Conservation (phyloP, 768 basidiomycete species). For the Suillus brevipes region DNA sequence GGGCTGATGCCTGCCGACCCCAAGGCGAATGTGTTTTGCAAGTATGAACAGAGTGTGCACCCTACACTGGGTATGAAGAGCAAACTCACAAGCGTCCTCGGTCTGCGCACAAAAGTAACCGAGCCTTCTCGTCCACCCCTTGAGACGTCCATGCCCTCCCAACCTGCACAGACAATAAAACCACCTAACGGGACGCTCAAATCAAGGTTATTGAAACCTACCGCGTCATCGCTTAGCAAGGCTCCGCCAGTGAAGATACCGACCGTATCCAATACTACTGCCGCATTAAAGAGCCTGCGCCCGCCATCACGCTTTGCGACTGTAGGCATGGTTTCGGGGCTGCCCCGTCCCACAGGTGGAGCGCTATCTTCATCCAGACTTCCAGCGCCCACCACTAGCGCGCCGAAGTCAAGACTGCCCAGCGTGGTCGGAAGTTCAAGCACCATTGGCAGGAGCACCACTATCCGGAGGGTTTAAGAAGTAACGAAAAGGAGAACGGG, state of each 20-base stretch:
- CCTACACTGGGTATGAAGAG: conserved; percentile 10
- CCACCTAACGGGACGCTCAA: neutral
- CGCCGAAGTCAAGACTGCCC: conserved; percentile 9
- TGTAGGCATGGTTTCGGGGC: conserved; percentile 5
- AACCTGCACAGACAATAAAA: neutral
- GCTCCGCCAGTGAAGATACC: conserved; percentile 1
- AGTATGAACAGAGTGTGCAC: conserved; percentile 1
- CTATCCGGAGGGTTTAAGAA: conserved; percentile 1
- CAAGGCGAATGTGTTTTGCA: neutral
- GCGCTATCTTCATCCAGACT: conserved; percentile 13
- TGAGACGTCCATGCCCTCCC: neutral
- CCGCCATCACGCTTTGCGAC: conserved; percentile 14
- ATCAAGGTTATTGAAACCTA: conserved; percentile 11
- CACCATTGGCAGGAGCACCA: conserved; percentile 10
- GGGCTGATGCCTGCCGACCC: conserved; percentile 10
- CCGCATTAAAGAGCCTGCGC: conserved; percentile 4
- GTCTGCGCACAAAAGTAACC: conserved; percentile 3
- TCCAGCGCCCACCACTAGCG: conserved; percentile 12
- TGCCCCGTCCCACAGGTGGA: conserved; percentile 8
- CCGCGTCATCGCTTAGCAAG: conserved; percentile 10
- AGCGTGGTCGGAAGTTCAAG: neutral
- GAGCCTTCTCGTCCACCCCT: neutral
- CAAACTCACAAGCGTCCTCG: conserved; percentile 14
- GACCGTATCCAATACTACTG: neutral
- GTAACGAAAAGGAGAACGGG: neutral